Base-by-base conservation (phyloP, 139 green algal species). In the Ostreobium quekettii region DNA sequence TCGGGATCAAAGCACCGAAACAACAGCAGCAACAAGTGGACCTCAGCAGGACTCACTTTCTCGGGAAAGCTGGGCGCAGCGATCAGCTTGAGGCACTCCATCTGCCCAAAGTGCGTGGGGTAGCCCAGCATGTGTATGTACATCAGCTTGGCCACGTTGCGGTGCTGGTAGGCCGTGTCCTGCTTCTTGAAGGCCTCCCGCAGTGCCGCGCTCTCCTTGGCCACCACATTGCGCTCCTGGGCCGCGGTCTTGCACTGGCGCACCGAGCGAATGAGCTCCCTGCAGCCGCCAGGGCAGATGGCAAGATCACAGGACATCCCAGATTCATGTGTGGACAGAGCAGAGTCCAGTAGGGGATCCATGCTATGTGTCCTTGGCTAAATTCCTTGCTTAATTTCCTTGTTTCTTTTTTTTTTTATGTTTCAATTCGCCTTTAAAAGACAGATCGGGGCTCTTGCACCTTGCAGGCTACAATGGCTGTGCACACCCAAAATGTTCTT, bases 111-210 rank as follows among this genome's bases (percentile, higher is more conserved):
- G 76, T 99, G 95, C 2, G 94, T 98, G 6, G 94, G 90, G 70
- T 99, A 97, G 22, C 95, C 95, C 53, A 99, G 84, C 94, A 99
- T 99, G 82, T 99, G 95, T 35, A 99, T 96, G 74, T 95, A 99
- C 93, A 99, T 96, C 7, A 99, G 87, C 84, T 99, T 99, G 57
- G 93, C 92, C 3, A 99, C 90, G 77, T 97, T 99, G 28, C 95
- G 81, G 74, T 92, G 86, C 47, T 80, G 48, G 74, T 86, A 88
- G 2, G 56, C 36, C 28, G 68, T 49, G 60, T 89, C 89, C 78
- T 93, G 83, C 35, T 91, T 81, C 66, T 85, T 79, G 76, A 96
- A 95, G 7, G 87, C 87, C 47, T 90, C 86, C 2, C 95, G 86
- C 60, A 99, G 79, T 0, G 89, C 88, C 11, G 95, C 93, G 39